Percentiles rank a stretch among this genome's conserved stretches.
phyloP scores from a whole-genome alignment of 192 early-diverging fungal species.

The Dispira parvispora region DNA sequence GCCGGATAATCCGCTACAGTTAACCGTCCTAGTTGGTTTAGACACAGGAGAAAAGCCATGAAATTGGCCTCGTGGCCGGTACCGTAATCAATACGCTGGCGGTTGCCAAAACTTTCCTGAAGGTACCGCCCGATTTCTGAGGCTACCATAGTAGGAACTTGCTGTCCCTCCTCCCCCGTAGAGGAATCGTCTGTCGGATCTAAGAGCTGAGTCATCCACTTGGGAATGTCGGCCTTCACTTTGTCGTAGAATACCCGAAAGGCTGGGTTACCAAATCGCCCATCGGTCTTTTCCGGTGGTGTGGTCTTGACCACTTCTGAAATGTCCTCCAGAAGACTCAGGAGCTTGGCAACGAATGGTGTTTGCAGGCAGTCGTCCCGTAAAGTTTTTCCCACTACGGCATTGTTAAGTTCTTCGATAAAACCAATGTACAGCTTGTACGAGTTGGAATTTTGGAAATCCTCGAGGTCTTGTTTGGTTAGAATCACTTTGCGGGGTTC shows the following conservation, averaged over 20 bases:
- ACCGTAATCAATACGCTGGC: slow-evolving; percentile 91
- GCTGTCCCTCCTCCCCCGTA: slow-evolving; percentile 11
- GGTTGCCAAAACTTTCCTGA: slow-evolving; percentile 72
- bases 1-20: slow-evolving; percentile 48
- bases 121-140: slow-evolving; percentile 64
- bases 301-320: slow-evolving; percentile 42
- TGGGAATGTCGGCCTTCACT: slow-evolving; percentile 22
- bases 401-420: slow-evolving; percentile 48
- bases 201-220: slow-evolving; percentile 25
- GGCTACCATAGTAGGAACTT: slow-evolving; percentile 18
- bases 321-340: slow-evolving; percentile 47
- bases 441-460: slow-evolving; percentile 47
- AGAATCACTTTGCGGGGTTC: slow-evolving; percentile 32
- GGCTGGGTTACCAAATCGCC: slow-evolving; percentile 90
- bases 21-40: slow-evolving; percentile 56
- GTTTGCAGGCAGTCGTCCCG: slow-evolving; percentile 33
- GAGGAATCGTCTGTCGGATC: neutral
- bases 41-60: slow-evolving; percentile 66
- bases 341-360: slow-evolving; percentile 30
- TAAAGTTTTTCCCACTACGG: slow-evolving; percentile 48
- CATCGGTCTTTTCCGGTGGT: slow-evolving; percentile 52
- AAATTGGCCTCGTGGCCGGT: slow-evolving; percentile 94
- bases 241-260: slow-evolving; percentile 80
- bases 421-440: slow-evolving; percentile 52
- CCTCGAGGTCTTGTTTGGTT: slow-evolving; percentile 67